Evolutionary conservation across 2,329 filamentous ascomycete species (phyloP).

Genomic region (Aspergillus oerlinghausenensis): DNA sequence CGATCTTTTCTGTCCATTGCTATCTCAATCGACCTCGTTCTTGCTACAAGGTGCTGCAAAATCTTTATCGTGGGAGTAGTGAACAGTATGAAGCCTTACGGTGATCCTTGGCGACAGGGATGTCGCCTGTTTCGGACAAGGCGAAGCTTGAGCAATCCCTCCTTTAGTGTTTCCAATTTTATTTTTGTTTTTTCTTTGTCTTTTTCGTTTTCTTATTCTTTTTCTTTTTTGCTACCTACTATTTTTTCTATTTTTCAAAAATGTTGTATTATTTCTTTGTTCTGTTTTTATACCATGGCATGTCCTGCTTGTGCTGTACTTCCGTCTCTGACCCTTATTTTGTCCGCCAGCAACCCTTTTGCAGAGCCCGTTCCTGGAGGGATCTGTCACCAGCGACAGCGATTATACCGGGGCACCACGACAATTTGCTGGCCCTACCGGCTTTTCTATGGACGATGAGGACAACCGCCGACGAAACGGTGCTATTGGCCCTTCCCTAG

Average conservation of each 20-base stretch:
- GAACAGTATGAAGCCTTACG: conserved; percentile 15
- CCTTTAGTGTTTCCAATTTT: conserved; percentile 16
- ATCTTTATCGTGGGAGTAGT: conserved; percentile 9
- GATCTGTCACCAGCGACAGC: conserved; percentile 35
- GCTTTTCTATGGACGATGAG: conserved; percentile 38
- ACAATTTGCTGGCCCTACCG: conserved; percentile 29
- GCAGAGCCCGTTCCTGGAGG: conserved; percentile 37
- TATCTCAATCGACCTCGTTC: conserved; percentile 11
- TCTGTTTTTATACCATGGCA: conserved; percentile 6
- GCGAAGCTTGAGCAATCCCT: conserved; percentile 6
- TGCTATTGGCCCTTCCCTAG: conserved; percentile 43
- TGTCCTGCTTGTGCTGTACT: conserved; percentile 11
- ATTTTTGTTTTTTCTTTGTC: conserved; percentile 24
- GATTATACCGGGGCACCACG: conserved; percentile 37
- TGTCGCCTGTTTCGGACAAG: conserved; percentile 19
- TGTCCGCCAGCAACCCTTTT: conserved; percentile 26
- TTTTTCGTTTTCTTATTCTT: conserved; percentile 6
- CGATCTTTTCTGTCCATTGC: conserved; percentile 11
- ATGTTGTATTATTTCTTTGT: conserved; percentile 4
- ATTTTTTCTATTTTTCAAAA: neutral
- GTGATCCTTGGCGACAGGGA: conserved; percentile 18
- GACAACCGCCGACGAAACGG: conserved; percentile 50
- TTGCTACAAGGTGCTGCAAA: conserved; percentile 14
- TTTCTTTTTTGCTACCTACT: neutral
- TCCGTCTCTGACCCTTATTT: conserved; percentile 20